Evolutionary conservation across 352 stramenopile genomes (phyloP), one percentile per base, ranked within the genome.

Genomic region (Paralagenidium karlingii): DNA sequence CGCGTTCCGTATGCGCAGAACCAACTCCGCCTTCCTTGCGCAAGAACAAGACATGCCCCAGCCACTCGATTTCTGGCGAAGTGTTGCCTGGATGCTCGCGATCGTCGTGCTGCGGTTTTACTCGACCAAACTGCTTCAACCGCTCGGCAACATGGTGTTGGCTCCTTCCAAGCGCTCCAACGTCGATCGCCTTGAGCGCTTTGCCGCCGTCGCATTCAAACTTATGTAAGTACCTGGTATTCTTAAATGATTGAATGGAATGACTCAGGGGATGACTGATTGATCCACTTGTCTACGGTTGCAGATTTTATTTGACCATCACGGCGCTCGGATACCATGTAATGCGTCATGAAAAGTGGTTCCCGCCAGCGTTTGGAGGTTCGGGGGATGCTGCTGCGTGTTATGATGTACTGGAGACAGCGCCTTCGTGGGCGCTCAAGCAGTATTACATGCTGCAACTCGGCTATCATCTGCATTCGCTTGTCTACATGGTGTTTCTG

Each of bases 381-480:
- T 39, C 39, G 22, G 63, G 63, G 6, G 43, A 62, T 39, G 45
- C 58, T 36, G 24, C 51, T 2, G 58, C 60, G 20, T 37, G 57
- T 25, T 67, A 61, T 31, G 42, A 56, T 19, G 43, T 48, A 22
- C 32, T 75, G 15, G 45, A 52, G 12, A 47, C 55, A 20, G 45
- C 63, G 26, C 63, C 63, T 27, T 64, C 49, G 24, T 31, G 37
- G 31, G 48, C 34, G 24, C 47, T 75, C 27, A 67, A 61, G 42
- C 54, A 55, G 13, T 75, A 75, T 47, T 71, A 62, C 41, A 47
- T 70, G 34, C 45, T 77, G 43, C 63, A 77, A 47, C 61, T 77
- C 38, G 63, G 63, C 24, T 77, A 77, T 46, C 63, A 77, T 41
- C 30, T 63, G 34, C 63, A 77, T 49, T 68, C 55, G 32, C 50